A percentile compares a stretch with the other conserved stretches of the same genome.
These are phyloP conservation scores for Hypoxylon sp. DNA, from an alignment of 2,329 filamentous ascomycete species.

Conservation along the genomic window DNA sequence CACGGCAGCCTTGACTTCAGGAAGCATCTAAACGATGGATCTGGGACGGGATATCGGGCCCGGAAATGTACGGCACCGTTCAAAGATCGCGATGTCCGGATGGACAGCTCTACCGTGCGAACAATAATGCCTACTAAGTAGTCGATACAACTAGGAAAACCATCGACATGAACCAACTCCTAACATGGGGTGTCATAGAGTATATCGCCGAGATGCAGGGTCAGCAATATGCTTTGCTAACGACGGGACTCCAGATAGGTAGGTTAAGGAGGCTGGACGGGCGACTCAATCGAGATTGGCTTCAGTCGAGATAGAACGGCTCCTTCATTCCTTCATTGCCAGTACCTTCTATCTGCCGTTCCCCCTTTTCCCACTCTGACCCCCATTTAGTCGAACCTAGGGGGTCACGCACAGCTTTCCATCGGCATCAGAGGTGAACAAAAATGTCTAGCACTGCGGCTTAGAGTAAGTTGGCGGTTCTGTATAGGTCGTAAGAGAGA, in stretches of 20 bases:
- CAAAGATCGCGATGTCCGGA: slow-evolving; percentile 12
- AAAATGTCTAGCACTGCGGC: neutral
- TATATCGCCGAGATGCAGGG: neutral
- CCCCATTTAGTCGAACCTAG: neutral
- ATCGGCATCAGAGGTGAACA: neutral
- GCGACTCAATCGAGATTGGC: neutral
- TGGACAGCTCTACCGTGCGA: slow-evolving; percentile 36
- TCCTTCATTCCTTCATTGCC: neutral
- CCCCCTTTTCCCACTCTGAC: neutral
- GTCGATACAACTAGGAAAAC: slow-evolving; percentile 29
- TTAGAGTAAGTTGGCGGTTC: neutral
- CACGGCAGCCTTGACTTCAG: neutral
- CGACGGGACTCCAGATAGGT: neutral
- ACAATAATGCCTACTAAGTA: slow-evolving; percentile 26
- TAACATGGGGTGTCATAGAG: neutral
- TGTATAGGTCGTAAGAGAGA: neutral
- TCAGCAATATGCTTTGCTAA: neutral
- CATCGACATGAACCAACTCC: neutral
- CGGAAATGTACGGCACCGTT: slow-evolving; percentile 12
- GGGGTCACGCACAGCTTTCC: neutral
- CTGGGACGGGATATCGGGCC: slow-evolving; percentile 27
- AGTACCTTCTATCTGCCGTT: neutral
- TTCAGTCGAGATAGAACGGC: neutral
- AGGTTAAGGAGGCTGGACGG: neutral
- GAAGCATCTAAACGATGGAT: slow-evolving; percentile 2